Evolutionary conservation across 2,329 filamentous ascomycete genomes (phyloP).

Genomic region (Microascus cirrosus): DNA sequence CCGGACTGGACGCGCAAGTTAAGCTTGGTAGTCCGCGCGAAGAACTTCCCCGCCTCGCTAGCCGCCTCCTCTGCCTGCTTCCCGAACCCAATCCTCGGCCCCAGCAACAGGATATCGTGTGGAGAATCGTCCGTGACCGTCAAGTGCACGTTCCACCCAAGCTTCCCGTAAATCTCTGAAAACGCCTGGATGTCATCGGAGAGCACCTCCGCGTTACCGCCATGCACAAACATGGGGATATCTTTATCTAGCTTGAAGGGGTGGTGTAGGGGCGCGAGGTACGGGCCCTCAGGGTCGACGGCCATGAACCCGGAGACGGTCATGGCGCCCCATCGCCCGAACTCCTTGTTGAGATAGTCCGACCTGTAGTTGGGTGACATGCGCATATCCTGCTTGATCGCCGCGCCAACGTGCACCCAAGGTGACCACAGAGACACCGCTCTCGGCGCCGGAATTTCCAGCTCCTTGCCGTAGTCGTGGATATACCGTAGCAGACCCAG

Average conservation of each 20-base stretch:
- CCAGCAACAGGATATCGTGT: slow-evolving; percentile 14
- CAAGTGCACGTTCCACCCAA: slow-evolving; percentile 10
- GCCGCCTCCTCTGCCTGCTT: slow-evolving; percentile 9
- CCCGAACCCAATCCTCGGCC: slow-evolving; percentile 11
- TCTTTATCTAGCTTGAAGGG: slow-evolving; percentile 6
- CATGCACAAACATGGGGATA: slow-evolving; percentile 13
- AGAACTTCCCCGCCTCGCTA: slow-evolving; percentile 6
- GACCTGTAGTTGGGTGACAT: slow-evolving; percentile 4
- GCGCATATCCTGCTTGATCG: slow-evolving; percentile 5
- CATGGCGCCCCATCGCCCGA: slow-evolving; percentile 10
- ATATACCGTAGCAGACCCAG: slow-evolving; percentile 19
- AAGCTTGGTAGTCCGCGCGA: not conserved
- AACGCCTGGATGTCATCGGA: slow-evolving; percentile 11
- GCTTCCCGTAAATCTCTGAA: slow-evolving; percentile 6
- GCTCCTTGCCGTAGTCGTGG: slow-evolving; percentile 11
- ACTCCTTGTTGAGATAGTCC: slow-evolving; percentile 12
- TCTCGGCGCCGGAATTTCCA: slow-evolving; percentile 10
- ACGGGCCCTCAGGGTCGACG: not conserved
- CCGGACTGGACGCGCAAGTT: not conserved
- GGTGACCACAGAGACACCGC: slow-evolving; percentile 12
- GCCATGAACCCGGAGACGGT: slow-evolving; percentile 6
- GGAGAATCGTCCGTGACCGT: slow-evolving; percentile 8
- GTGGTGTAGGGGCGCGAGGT: slow-evolving; percentile 5
- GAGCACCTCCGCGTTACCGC: slow-evolving; percentile 11
- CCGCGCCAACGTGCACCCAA: slow-evolving; percentile 14